Percentiles rank a stretch among this genome's conserved stretches.
Conservation (phyloP, 805 yeast genomes). For the Candida ponderosae region DNA sequence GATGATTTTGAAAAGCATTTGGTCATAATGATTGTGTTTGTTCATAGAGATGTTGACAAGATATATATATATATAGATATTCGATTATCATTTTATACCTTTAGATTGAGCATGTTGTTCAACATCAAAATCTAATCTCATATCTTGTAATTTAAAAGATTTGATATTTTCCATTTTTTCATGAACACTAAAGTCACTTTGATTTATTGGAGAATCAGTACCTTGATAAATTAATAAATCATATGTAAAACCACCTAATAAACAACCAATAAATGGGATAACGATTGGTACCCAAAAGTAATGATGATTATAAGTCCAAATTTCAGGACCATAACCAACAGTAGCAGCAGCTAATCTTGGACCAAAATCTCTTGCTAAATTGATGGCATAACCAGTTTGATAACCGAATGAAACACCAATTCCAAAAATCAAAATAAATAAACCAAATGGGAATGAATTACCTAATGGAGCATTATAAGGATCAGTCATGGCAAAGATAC, state of each 20-base stretch:
- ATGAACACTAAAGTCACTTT: slow-evolving; percentile 25
- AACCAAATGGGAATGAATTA: slow-evolving; percentile 37
- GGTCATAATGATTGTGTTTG: no score
- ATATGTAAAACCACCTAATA: slow-evolving; percentile 41
- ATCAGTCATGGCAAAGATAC: slow-evolving; percentile 44
- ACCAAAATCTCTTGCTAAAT: slow-evolving; percentile 47
- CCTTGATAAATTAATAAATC: slow-evolving; percentile 45
- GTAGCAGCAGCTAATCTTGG: slow-evolving; percentile 42
- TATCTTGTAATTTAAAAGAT: slow-evolving; percentile 13
- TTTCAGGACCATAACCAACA: slow-evolving; percentile 36
- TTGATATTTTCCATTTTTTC: slow-evolving; percentile 10
- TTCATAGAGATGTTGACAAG: no score
- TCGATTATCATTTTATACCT: neutral
- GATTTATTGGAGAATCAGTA: slow-evolving; percentile 42
- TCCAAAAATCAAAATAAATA: slow-evolving; percentile 35
- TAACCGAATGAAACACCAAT: slow-evolving; percentile 42
- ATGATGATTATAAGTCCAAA: slow-evolving; percentile 30
- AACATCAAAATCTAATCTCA: slow-evolving; percentile 16
- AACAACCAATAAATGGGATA: slow-evolving; percentile 41
- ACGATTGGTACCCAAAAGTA: slow-evolving; percentile 49
- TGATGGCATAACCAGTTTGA: slow-evolving; percentile 49
- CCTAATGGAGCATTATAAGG: slow-evolving; percentile 40
- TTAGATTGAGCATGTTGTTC: slow-evolving; percentile 1
- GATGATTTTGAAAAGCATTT: no score
- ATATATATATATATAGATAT: no score